Base-by-base conservation (phyloP, 2,329 filamentous ascomycete species). In the Nemania diffusa region DNA sequence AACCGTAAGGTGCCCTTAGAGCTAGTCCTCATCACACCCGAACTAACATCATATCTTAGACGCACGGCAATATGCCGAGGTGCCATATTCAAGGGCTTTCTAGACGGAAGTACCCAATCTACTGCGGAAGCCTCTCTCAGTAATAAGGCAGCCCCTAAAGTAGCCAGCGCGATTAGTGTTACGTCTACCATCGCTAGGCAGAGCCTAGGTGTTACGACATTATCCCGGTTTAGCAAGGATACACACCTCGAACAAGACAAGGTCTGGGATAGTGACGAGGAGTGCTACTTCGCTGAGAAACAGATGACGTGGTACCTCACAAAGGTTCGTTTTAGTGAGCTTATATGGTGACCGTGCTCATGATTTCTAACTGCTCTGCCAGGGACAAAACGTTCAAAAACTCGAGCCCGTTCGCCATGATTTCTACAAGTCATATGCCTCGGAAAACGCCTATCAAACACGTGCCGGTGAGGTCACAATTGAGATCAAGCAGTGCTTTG, bases 261-360 rank as follows among this genome's bases (percentile, higher is more conserved):
- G 37, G 11, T 44, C 15, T 62, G 58, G 64, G 53, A 62, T 27
- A 26, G 52, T 0, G 20, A 52, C 7, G 44, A 57, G 58, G 52
- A 62, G 22, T 4, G 50, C 50, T 32, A n/a, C 1, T 20, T n/a
- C n/a, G n/a, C n/a, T n/a, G n/a, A n/a, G n/a, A 32, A 52, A 13
- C 50, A 52, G 24, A 32, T 52, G 24, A 3, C n/a, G n/a, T 66
- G 64, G 64, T 64, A 59, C n/a, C 48, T 64, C 1, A 64, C 53
- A 34, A 64, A 48, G 27, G 62, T 7, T n/a, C n/a, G n/a, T n/a
- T n/a, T n/a, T n/a, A n/a, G n/a, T n/a, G n/a, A n/a, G n/a, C n/a
- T n/a, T n/a, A n/a, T n/a, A n/a, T n/a, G n/a, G n/a, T n/a, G n/a
- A n/a, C n/a, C n/a, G n/a, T n/a, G n/a, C n/a, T n/a, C n/a, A n/a